Conservation (phyloP, 768 basidiomycete species). For the Tulasnella sp. region DNA sequence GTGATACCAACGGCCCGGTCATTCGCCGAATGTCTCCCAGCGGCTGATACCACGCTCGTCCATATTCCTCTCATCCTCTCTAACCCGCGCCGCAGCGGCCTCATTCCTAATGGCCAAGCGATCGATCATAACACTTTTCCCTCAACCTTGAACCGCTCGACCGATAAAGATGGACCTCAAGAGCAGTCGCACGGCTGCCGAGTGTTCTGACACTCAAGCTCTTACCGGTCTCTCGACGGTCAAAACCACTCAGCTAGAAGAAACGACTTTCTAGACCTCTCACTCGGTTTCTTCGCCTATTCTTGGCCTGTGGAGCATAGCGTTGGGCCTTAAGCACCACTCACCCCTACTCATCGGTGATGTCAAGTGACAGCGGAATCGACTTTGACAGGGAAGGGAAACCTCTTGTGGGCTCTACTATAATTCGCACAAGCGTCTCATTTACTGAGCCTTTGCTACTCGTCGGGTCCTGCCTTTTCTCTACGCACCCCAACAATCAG, state of each 20-base stretch:
- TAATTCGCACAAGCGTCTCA: background rate
- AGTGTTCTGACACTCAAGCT: background rate
- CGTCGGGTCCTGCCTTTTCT: background rate
- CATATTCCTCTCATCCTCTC: background rate
- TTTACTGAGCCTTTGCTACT: background rate
- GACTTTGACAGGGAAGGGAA: background rate
- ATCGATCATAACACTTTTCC: background rate
- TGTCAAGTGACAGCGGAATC: background rate
- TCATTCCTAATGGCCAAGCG: background rate
- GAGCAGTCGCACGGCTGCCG: background rate
- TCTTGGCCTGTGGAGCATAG: background rate
- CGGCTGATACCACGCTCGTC: background rate
- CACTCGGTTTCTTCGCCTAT: background rate
- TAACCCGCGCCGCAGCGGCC: background rate
- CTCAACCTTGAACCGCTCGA: background rate
- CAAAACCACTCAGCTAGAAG: background rate
- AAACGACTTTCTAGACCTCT: background rate
- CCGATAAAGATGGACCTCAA: background rate
- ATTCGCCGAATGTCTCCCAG: background rate
- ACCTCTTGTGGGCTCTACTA: background rate
- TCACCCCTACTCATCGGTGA: background rate
- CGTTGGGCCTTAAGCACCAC: background rate
- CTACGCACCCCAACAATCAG: background rate
- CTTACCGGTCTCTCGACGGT: background rate
- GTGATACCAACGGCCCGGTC: too few relatives aligned